A percentile compares a stretch with the other conserved stretches of the same genome.
These are phyloP conservation scores for Ormosia semicastrata DNA, from an alignment of 306 rosid genomes.

Conservation along the genomic window DNA sequence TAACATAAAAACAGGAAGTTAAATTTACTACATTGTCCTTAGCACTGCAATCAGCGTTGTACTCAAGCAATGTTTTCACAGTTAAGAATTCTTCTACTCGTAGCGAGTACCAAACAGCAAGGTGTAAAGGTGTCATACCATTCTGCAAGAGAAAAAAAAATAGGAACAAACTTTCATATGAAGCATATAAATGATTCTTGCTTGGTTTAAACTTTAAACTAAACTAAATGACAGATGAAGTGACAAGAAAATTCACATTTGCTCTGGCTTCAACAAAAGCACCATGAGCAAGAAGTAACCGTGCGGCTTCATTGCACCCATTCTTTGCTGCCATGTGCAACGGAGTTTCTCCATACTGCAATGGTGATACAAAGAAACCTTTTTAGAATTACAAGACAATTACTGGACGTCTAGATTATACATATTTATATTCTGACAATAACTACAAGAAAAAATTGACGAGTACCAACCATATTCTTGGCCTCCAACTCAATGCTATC, in stretches of 20 bases:
- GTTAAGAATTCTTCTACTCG: conserved; percentile 72
- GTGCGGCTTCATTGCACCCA: conserved; percentile 81
- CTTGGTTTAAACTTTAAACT: conserved; percentile 27
- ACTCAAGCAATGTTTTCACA: conserved; percentile 68
- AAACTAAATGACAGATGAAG: conserved; percentile 19
- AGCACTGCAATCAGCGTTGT: conserved; percentile 85
- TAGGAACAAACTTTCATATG: conserved; percentile 17
- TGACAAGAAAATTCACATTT: conserved; percentile 52
- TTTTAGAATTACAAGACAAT: not conserved
- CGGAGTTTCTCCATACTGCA: conserved; percentile 95
- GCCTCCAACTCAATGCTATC: conserved; percentile 82
- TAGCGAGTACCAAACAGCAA: conserved; percentile 93
- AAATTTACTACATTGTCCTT: conserved; percentile 62
- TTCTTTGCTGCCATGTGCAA: conserved; percentile 96
- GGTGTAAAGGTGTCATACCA: conserved; percentile 97
- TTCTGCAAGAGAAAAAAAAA: conserved; percentile 58
- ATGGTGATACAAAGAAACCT: conserved; percentile 8
- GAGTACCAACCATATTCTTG: conserved; percentile 71
- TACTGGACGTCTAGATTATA: not conserved
- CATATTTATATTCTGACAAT: not conserved
- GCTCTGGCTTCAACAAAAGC: conserved; percentile 92
- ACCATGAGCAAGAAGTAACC: conserved; percentile 69
- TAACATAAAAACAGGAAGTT: conserved; percentile 1
- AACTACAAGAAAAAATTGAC: not conserved
- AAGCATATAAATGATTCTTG: conserved; percentile 11